phyloP scores from a whole-genome alignment of 2,329 filamentous ascomycete species.

The Bertia moriformis region DNA sequence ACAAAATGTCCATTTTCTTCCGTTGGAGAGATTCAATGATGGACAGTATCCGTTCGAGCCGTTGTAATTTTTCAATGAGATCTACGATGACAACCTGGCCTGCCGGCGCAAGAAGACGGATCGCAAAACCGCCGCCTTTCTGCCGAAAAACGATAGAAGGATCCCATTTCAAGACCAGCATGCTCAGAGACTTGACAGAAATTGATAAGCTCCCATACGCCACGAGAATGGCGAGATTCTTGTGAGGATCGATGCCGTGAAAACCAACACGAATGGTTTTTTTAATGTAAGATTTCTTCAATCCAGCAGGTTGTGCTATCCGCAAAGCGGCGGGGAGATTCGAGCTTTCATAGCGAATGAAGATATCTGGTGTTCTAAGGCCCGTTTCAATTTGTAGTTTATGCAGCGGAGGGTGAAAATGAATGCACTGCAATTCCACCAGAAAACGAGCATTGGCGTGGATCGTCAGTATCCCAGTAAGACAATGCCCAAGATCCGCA shows the following conservation, averaged over 20 bases:
- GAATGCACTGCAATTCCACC: neutral
- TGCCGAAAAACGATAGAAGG: conserved; percentile 15
- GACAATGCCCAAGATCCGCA: neutral
- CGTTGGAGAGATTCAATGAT: neutral
- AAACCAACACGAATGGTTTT: conserved; percentile 19
- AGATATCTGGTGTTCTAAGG: neutral
- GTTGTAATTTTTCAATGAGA: conserved; percentile 19
- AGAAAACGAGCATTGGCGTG: neutral
- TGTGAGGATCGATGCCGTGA: conserved; percentile 17
- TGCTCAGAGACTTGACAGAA: conserved; percentile 11
- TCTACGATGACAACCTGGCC: conserved; percentile 16
- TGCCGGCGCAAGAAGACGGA: conserved; percentile 18
- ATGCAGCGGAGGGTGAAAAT: neutral
- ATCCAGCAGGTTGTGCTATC: neutral
- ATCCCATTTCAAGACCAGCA: conserved; percentile 7
- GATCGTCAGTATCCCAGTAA: neutral
- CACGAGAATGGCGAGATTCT: conserved; percentile 15
- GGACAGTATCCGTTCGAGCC: conserved; percentile 16
- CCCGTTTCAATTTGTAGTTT: neutral
- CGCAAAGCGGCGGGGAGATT: neutral
- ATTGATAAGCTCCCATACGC: conserved; percentile 16
- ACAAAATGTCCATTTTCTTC: neutral
- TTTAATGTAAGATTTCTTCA: conserved; percentile 11
- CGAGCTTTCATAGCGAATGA: neutral
- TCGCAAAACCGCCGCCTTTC: conserved; percentile 18